Percentiles rank a stretch among this genome's conserved stretches.
Evolutionary conservation across 441 rosid species (phyloP).

Genomic region (Syzygium malaccense): DNA sequence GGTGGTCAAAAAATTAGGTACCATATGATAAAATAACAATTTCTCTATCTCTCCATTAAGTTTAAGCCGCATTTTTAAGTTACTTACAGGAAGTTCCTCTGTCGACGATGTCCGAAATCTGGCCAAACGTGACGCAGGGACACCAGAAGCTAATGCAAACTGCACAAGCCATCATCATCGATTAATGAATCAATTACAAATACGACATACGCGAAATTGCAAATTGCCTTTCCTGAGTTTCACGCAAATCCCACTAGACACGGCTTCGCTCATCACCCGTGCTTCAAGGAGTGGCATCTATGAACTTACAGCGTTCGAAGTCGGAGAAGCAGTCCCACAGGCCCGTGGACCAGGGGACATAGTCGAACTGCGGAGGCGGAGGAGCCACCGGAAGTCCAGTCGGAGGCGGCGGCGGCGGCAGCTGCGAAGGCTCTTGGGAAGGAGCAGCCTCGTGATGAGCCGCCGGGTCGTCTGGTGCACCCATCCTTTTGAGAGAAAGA

Average conservation of each 20-base stretch:
- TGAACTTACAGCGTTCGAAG: neutral
- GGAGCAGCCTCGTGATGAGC: neutral
- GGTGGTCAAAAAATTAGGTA: no score
- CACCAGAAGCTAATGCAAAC: neutral
- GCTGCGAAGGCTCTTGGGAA: neutral
- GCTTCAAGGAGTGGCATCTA: neutral
- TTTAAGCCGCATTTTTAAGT: neutral
- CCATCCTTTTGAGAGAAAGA: neutral
- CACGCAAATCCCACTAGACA: neutral
- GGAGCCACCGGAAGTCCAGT: neutral
- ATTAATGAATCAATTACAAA: neutral
- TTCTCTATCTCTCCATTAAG: neutral
- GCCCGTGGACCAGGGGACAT: neutral
- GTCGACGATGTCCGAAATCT: neutral
- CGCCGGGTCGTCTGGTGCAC: neutral
- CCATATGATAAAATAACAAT: neutral
- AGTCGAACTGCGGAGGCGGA: neutral
- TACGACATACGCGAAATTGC: neutral
- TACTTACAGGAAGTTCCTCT: neutral
- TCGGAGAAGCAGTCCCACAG: neutral
- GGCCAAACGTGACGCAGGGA: neutral
- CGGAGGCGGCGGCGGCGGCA: fast-evolving
- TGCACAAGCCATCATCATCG: neutral
- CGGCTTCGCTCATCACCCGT: neutral
- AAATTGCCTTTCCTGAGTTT: neutral